Base-by-base conservation (phyloP, 2,329 filamentous ascomycete genomes). In the Colletotrichum gigasporum region DNA sequence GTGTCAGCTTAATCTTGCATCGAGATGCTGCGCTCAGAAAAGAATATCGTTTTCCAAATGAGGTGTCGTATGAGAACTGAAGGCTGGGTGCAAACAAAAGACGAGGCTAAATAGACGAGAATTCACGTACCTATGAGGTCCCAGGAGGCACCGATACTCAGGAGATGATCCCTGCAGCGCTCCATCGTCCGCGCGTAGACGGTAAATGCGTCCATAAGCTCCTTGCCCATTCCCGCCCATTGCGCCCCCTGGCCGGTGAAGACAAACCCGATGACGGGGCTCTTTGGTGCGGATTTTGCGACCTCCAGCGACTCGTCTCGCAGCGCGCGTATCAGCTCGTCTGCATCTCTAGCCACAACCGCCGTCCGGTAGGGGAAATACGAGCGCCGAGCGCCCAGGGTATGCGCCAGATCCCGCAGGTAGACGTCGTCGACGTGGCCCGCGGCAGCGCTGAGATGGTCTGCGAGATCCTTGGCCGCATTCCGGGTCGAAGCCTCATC, bases 131-230 rank as follows among this genome's bases (percentile, higher is more conserved):
- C 30, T 11, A 71, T 65, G 24, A n/a, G 37, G 4, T 45, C 42
- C 5, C 32, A 16, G 30, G 65, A 65, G 8, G 16, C 16, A 3
- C 26, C 24, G 47, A 22, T 47, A 2, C 6, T 22, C 5, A 62
- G 34, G 42, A 73, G 58, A 4, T 61, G 65, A 0, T 67, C 32
- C 1, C 75, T 69, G 1, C 76, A 53, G 22, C 67, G 47, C n/a
- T 68, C 63, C 4, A 71, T 66, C 24, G 70, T 42, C 35, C 42
- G 7, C n/a, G 67, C 52, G 7, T 57, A 56, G 2, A 58, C 18
- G n/a, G 45, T 5, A 30, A 24, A 42, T 42, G 39, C n/a, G 14
- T 5, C n/a, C 6, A 50, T 32, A 26, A 59, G 53, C 18, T 62
- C 61, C 1, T 22, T 20, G 4, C 65, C 65, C 65, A 67, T 65